Conservation (phyloP, 139 green algal species). For the Tetradesmus lagerheimii region DNA sequence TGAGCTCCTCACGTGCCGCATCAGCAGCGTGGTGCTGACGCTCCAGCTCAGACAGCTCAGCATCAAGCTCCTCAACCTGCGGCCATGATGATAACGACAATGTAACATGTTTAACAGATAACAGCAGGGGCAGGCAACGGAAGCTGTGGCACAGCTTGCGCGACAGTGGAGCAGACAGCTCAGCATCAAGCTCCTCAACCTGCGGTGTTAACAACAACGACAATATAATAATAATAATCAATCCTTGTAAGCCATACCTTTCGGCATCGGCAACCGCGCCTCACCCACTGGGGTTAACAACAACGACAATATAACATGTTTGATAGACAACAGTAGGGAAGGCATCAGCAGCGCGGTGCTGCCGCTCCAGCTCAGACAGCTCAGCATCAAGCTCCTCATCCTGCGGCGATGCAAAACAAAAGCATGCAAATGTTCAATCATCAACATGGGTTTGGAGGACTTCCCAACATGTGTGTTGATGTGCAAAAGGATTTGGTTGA, state of each 20-base stretch:
- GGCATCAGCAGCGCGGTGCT: slow-evolving; percentile 23
- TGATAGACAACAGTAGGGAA: too few relatives aligned
- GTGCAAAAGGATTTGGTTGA: too few relatives aligned
- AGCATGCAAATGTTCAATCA: too few relatives aligned
- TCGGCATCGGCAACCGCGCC: too few relatives aligned
- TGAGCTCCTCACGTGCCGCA: slow-evolving; percentile 2
- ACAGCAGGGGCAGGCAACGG: too few relatives aligned
- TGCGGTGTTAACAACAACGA: neutral
- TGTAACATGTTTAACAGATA: neutral
- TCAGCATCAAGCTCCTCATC: slow-evolving; percentile 29
- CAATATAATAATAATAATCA: too few relatives aligned
- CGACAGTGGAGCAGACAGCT: neutral
- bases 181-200: neutral
- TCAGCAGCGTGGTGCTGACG: slow-evolving; percentile 5
- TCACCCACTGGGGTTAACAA: too few relatives aligned
- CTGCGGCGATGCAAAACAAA: neutral
- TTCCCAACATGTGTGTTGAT: too few relatives aligned
- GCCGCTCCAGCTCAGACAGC: slow-evolving; percentile 49
- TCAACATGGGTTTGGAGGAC: too few relatives aligned
- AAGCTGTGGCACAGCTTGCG: neutral
- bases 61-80: slow-evolving; percentile 11
- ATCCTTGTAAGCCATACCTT: too few relatives aligned
- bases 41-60: slow-evolving; percentile 54
- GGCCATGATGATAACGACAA: neutral
- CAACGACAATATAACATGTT: too few relatives aligned